A percentile compares a stretch with the other conserved stretches of the same genome.
Evolutionary conservation across 371 early-diverging fungal species (phyloP).

Genomic region (Gilbertella persicaria): DNA sequence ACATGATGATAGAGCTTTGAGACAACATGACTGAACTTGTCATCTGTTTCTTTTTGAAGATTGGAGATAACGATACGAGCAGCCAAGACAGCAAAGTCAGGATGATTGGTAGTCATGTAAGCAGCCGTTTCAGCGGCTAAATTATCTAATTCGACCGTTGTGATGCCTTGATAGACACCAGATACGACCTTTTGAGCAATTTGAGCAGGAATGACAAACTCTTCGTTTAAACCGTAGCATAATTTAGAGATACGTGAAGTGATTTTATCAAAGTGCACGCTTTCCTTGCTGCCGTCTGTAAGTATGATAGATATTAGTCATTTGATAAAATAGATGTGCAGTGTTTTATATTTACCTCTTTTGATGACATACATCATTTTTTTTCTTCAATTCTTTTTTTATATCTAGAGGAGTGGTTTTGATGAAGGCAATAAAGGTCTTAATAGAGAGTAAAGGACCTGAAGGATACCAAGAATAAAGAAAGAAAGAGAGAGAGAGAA

Average conservation of each 20-base stretch:
- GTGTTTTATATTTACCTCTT: slow-evolving; percentile 53
- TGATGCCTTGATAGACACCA: slow-evolving; percentile 97
- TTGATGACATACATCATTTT: slow-evolving; percentile 74
- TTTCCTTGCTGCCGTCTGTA: slow-evolving; percentile 88
- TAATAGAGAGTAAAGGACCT: not conserved
- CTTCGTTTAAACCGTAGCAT: slow-evolving; percentile 91
- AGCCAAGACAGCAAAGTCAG: slow-evolving; percentile 97
- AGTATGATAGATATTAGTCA: not conserved
- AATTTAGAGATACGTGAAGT: slow-evolving; percentile 90
- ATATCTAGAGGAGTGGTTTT: not conserved
- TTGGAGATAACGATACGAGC: slow-evolving; percentile 98
- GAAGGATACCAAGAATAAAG: not conserved
- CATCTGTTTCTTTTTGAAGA: slow-evolving; percentile 96
- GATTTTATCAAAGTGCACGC: slow-evolving; percentile 93
- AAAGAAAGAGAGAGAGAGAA: not conserved
- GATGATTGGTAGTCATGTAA: slow-evolving; percentile 96
- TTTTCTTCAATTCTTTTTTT: slow-evolving; percentile 2
- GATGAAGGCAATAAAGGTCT: too few species aligned
- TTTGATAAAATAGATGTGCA: not conserved
- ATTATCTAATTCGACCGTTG: slow-evolving; percentile 96
- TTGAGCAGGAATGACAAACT: slow-evolving; percentile 89
- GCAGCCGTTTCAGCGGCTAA: slow-evolving; percentile 97
- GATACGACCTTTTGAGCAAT: slow-evolving; percentile 95
- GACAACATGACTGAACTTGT: slow-evolving; percentile 89
- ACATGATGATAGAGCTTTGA: slow-evolving; percentile 83